Base-by-base conservation (phyloP, 495 filamentous ascomycete genomes). In the Daldinia concentrica region DNA sequence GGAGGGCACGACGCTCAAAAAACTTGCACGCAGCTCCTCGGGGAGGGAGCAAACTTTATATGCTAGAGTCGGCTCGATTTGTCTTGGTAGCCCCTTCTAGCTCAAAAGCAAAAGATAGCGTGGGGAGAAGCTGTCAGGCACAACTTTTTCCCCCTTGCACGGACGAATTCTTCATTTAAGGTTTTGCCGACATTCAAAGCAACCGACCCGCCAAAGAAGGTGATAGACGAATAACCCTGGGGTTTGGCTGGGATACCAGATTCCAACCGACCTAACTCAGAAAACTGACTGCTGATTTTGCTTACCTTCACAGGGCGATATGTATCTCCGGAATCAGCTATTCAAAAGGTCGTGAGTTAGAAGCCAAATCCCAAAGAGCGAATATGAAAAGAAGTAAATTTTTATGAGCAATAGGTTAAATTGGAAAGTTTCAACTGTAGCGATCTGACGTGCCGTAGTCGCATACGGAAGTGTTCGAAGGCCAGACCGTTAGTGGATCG, bases 281-380 rank as follows among this genome's bases (percentile, higher is more conserved):
- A 62, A 60, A 61, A 62, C n/a, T 3, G 39, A 30, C 34, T 67
- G 37, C 34, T 34, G 34, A 45, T 22, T 52, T 63, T 7, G 62
- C 69, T 72, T 66, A 72, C 69, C 69, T 72, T 72, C 0, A 86
- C 84, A 66, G 83, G 82, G 68, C 83, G 83, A 68, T 85, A 85
- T 45, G 79, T 85, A 67, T 85, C 83, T 77, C 82, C 83, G 63
- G 83, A 79, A 68, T 85, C 83, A 68, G 84, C 84, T 86, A 72
- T 79, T 61, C 58, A 66, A 52, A 60, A 65, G 17, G 75, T 73
- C 57, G 52, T 64, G 69, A 58, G 81, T 85, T 80, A 84, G 82
- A 78, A 74, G 32, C 52, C 29, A 78, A 68, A 65, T 63, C 58
- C 52, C 50, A 34, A 72, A 74, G 48, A 75, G 57, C 37, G n/a